Conservation (phyloP, 208 protist genomes). For the Leishmania lainsoni region DNA sequence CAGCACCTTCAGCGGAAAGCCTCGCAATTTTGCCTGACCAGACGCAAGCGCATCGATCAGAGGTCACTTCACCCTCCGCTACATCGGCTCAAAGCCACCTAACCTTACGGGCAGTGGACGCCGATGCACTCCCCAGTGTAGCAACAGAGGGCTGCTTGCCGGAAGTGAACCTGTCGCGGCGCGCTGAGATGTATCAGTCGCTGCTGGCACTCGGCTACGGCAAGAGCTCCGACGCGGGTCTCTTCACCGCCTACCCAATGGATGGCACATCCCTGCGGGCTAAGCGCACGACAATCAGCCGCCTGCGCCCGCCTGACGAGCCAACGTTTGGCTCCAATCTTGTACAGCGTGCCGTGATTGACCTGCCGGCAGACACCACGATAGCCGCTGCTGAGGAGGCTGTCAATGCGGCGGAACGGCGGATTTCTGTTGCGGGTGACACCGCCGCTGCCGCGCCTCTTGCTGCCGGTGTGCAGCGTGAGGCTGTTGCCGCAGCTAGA, state of each 20-base stretch:
- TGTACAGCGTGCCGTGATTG: conserved; percentile 33
- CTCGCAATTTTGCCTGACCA: not conserved
- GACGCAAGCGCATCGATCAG: not conserved
- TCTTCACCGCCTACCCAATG: conserved; percentile 3
- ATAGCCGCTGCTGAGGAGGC: not conserved
- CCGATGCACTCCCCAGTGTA: not conserved
- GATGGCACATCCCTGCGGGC: not conserved
- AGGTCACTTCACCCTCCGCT: not conserved
- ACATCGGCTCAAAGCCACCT: conserved; percentile 9
- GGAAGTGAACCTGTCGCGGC: not conserved
- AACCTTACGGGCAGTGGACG: conserved; percentile 15
- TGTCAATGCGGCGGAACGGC: not conserved
- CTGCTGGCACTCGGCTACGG: conserved; percentile 12
- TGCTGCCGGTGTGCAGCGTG: not conserved
- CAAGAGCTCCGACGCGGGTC: not conserved
- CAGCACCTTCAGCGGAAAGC: not conserved
- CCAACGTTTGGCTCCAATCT: conserved; percentile 51
- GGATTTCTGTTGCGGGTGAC: not conserved
- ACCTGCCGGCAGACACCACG: conserved; percentile 5
- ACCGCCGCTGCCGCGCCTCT: not conserved
- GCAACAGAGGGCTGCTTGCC: not conserved
- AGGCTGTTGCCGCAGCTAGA: not conserved
- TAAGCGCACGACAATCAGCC: conserved; percentile 34
- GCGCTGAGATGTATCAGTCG: conserved; percentile 14
- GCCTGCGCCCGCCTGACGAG: conserved; percentile 61